phyloP scores from a whole-genome alignment of 371 early-diverging fungal genomes.

The Smittium mucronatum region DNA sequence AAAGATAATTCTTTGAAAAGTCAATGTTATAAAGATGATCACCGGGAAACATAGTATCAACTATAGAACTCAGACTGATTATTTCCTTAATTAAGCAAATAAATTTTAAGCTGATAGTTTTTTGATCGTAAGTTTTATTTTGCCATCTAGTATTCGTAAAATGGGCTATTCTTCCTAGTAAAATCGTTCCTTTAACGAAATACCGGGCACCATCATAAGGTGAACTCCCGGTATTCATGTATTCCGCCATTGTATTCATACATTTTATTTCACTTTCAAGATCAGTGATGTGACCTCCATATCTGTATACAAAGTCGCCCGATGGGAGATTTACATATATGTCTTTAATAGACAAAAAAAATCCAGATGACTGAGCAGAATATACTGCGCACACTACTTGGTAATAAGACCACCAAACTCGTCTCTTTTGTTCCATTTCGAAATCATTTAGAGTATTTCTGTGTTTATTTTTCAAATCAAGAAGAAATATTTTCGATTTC shows the following conservation, averaged over 20 bases:
- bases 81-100: neutral
- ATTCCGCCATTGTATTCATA: neutral
- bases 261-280: neutral
- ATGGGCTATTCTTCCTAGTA: neutral
- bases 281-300: neutral
- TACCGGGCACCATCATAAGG: neutral
- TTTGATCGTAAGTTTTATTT: neutral
- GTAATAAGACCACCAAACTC: constrained; percentile 1
- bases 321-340: neutral
- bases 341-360: neutral
- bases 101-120: neutral
- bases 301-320: neutral
- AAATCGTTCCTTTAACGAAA: neutral
- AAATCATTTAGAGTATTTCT: neutral
- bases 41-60: too few species aligned
- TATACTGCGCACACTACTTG: neutral
- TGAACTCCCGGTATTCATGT: neutral
- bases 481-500: neutral
- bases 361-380: neutral
- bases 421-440: neutral
- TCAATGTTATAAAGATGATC: neutral
- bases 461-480: neutral
- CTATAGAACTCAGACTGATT: neutral
- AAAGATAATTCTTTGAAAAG: neutral
- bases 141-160: neutral